Evolutionary conservation across 371 early-diverging fungal species (phyloP), one percentile per base, ranked within the genome.

Genomic region (Blyttiomyces sp.): DNA sequence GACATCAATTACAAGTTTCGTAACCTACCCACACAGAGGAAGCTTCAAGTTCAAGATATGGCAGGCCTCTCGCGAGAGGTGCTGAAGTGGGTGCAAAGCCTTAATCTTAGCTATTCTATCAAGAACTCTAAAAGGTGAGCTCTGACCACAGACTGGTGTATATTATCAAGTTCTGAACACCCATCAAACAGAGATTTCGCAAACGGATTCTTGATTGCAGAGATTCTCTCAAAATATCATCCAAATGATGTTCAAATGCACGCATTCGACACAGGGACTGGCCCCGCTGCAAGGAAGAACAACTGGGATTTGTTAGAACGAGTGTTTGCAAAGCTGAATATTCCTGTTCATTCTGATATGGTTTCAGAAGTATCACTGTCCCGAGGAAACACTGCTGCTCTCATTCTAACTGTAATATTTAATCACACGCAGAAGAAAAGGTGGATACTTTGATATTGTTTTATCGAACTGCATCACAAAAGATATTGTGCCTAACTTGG

Each of bases 191-290:
- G 78, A 17, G 79, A 75, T 43, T 70, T 79, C 32, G 63, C 70
- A n/a, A 79, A 79, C 56, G 79, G 79, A 9, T 75, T 70, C 54
- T 64, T 79, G 16, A 59, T 79, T 31, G 79, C 76, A 17, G 79
- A 79, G 49, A 75, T 79, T 26, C 67, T 79, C n/a, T 66, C 70
- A 16, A 63, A 67, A 44, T 76, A 74, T 54, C 69, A 72, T 45
- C 73, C 73, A 0, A 39, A 45, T 0, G 69, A 69, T n/a, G 65
- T 75, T 11, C 64, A 62, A 30, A 68, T 77, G 70, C 77, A 77
- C 61, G 56, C 58, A 19, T 77, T 68, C 61, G 77, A 77, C 57
- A 74, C 72, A 2, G 77, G 77, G 0, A 72, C 65, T 17, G 74
- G 71, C 1, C 49, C 62, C 9, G 64, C 59, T 3, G 75, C 75